Evolutionary conservation across 257 asterid species (phyloP).

Genomic region (Linderniella brevidens): DNA sequence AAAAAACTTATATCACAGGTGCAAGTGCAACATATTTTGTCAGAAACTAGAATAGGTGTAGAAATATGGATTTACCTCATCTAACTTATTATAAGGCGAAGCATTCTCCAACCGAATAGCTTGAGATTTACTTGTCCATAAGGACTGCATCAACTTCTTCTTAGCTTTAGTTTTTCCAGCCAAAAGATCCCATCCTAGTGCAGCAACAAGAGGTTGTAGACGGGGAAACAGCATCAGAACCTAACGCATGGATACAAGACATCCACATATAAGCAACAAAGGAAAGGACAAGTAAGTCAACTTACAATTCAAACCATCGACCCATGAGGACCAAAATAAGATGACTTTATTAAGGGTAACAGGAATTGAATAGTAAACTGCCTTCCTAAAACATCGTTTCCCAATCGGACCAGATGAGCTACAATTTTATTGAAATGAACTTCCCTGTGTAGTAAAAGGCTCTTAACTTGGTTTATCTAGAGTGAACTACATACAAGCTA

Average conservation of each 20-base stretch:
- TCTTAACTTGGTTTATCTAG: too few relatives aligned
- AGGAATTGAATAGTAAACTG: too few relatives aligned
- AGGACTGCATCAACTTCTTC: conserved; percentile 67
- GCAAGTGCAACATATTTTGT: not conserved
- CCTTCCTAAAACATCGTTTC: too few relatives aligned
- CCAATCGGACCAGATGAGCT: too few relatives aligned
- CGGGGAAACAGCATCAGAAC: conserved; percentile 73
- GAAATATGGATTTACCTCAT: conserved; percentile 36
- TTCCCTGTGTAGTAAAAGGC: too few relatives aligned
- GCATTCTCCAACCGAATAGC: conserved; percentile 68
- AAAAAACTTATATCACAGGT: conserved; percentile 10
- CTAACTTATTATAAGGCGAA: conserved; percentile 43
- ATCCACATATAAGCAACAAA: conserved; percentile 8
- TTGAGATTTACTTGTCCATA: conserved; percentile 94
- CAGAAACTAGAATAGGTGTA: too few relatives aligned
- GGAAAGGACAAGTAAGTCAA: conserved; percentile 4
- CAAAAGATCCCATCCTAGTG: conserved; percentile 94
- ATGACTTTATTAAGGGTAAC: too few relatives aligned
- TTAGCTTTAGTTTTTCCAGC: conserved; percentile 72
- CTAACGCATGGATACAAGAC: conserved; percentile 21
- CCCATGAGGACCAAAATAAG: not conserved
- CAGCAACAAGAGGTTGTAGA: conserved; percentile 92
- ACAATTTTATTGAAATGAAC: too few relatives aligned
- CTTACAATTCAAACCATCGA: not conserved
- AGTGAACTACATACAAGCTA: too few relatives aligned